Conservation (phyloP, 108 stramenopile genomes). For the Fistulifera solaris region DNA sequence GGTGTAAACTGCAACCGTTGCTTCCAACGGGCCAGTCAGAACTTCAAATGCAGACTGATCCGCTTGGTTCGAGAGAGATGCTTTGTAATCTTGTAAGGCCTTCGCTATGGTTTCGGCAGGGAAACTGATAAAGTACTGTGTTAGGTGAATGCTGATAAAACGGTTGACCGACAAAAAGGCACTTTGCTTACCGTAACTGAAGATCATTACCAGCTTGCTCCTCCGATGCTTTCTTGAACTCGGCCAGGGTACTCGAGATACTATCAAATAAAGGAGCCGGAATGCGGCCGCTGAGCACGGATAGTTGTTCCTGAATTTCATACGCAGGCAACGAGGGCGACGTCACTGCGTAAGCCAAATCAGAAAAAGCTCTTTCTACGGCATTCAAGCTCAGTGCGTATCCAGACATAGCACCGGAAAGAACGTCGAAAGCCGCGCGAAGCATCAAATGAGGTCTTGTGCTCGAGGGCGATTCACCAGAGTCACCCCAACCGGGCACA, state of each 20-base stretch:
- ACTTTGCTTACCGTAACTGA: conserved; percentile 22
- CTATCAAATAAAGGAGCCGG: conserved; percentile 50
- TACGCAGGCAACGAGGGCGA: conserved; percentile 75
- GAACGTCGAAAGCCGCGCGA: conserved; percentile 53
- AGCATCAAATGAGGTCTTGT: conserved; percentile 67
- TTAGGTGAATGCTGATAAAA: background rate
- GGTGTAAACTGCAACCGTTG: conserved; percentile 64
- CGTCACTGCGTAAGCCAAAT: conserved; percentile 56
- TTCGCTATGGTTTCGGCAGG: background rate
- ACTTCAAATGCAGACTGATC: conserved; percentile 57
- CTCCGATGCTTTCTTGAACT: conserved; percentile 31
- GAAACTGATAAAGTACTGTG: background rate
- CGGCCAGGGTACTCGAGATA: conserved; percentile 45
- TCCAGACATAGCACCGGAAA: conserved; percentile 83
- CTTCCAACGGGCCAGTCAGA: conserved; percentile 51
- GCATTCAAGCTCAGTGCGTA: conserved; percentile 48
- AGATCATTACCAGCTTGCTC: conserved; percentile 15
- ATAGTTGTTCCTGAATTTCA: conserved; percentile 91
- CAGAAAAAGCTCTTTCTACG: conserved; percentile 45
- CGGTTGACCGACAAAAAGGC: background rate
- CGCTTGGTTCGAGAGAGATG: conserved; percentile 19
- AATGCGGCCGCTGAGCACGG: conserved; percentile 88
- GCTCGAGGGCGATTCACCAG: conserved; percentile 11
- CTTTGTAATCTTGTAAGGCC: background rate
- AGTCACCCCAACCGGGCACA: conserved; percentile 57